phyloP scores from a whole-genome alignment of 75 land plant genomes.

The Larix kaempferi region DNA sequence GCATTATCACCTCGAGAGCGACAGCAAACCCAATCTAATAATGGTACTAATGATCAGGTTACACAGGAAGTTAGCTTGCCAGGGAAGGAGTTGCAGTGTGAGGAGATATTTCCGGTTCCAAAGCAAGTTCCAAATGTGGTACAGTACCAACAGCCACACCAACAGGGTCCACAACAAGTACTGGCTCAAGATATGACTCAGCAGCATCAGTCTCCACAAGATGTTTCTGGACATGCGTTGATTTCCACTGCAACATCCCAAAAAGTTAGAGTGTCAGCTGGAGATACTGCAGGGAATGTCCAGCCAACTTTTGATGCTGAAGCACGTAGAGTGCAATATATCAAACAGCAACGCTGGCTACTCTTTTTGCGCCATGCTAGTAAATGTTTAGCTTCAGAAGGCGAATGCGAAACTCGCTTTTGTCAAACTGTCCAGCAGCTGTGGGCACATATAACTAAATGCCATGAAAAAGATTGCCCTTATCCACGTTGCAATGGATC shows the following conservation, averaged over 20 bases:
- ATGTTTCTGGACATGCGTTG: slow-evolving; percentile 15
- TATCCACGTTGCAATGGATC: slow-evolving; percentile 62
- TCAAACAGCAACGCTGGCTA: slow-evolving; percentile 75
- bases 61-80: slow-evolving; percentile 22
- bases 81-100: slow-evolving; percentile 24
- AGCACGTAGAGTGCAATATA: slow-evolving; percentile 23
- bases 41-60: slow-evolving; percentile 17
- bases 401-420: slow-evolving; percentile 45
- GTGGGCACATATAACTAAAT: slow-evolving; percentile 53
- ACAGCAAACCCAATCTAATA: slow-evolving; percentile 18
- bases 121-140: slow-evolving; percentile 19
- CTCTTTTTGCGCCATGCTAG: slow-evolving; percentile 84
- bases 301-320: slow-evolving; percentile 7
- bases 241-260: slow-evolving; percentile 11
- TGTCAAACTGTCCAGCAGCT: slow-evolving; percentile 64
- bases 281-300: slow-evolving; percentile 7
- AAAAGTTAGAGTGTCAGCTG: slow-evolving; percentile 1
- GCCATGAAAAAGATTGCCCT: slow-evolving; percentile 41
- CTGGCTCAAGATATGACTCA: slow-evolving; percentile 29
- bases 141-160: slow-evolving; percentile 30
- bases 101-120: slow-evolving; percentile 8
- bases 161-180: slow-evolving; percentile 12
- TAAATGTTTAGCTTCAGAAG: slow-evolving; percentile 59
- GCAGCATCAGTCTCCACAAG: slow-evolving; percentile 21
- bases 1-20: not conserved